Conservation (phyloP, 306 rosid species). For the Vigna mungo region DNA sequence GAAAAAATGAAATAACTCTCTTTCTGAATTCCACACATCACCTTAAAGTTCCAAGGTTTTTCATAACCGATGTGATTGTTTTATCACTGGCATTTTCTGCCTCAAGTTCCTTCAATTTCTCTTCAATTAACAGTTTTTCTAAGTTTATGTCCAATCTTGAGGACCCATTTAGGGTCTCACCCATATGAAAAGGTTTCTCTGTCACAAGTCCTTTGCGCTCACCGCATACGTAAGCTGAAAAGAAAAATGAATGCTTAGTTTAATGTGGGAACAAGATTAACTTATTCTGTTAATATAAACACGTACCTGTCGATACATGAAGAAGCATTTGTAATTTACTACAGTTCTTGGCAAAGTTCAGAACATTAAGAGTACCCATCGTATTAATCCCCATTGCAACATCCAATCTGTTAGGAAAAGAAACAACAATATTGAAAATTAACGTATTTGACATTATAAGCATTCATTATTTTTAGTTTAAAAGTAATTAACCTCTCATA, state of each 20-base stretch:
- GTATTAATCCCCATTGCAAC: slow-evolving; percentile 45
- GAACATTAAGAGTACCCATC: slow-evolving; percentile 36
- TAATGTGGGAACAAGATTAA: too few species aligned
- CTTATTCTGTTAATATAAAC: too few species aligned
- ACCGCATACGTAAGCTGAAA: background rate
- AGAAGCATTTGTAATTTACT: background rate
- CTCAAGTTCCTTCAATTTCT: background rate
- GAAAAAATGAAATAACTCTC: too few species aligned
- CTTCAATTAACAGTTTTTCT: background rate
- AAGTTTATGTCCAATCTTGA: background rate
- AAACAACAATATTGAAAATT: too few species aligned
- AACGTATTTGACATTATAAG: too few species aligned
- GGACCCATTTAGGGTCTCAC: background rate
- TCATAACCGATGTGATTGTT: background rate
- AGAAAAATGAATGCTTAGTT: too few species aligned
- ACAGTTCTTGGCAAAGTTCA: slow-evolving; percentile 49
- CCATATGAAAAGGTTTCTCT: background rate
- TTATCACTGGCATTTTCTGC: background rate
- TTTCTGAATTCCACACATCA: background rate
- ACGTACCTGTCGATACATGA: background rate
- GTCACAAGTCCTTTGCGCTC: background rate
- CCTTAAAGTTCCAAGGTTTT: background rate
- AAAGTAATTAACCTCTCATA: slow-evolving; percentile 39
- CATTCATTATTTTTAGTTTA: too few species aligned
- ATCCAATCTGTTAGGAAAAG: background rate